Percentiles rank a stretch among this genome's conserved stretches.
phyloP scores from a whole-genome alignment of 2,329 filamentous ascomycete species.

The Neoarthrinium moseri region DNA sequence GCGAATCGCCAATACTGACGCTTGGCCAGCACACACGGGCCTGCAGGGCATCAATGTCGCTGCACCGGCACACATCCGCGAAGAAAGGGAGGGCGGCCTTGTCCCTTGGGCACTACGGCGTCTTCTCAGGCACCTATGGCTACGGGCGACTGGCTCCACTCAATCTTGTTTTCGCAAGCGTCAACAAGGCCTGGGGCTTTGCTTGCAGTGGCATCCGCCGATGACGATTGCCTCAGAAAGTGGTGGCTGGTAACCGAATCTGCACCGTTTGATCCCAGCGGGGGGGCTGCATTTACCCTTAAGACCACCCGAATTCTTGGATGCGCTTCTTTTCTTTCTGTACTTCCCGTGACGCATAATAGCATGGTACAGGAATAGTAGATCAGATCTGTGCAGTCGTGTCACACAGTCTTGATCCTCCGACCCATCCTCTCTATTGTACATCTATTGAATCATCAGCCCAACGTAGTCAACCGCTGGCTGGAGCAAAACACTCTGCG shows the following conservation, averaged over 20 bases:
- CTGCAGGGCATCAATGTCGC: background rate
- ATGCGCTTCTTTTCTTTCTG: conserved; percentile 8
- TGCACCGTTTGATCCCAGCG: conserved; percentile 15
- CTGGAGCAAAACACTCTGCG: background rate
- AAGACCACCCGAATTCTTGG: conserved; percentile 14
- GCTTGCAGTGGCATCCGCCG: no score
- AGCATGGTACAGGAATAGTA: background rate
- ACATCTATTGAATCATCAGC: background rate
- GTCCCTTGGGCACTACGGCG: background rate
- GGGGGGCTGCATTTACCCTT: conserved; percentile 15
- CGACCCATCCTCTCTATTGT: no score
- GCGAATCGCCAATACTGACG: background rate
- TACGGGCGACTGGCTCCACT: no score
- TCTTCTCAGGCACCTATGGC: no score
- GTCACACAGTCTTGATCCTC: no score
- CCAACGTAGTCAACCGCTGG: background rate
- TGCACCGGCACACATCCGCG: background rate
- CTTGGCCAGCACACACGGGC: conserved; percentile 2
- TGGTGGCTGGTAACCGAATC: conserved; percentile 7
- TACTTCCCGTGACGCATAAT: conserved; percentile 12
- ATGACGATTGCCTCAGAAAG: conserved; percentile 4
- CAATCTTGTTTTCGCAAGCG: background rate
- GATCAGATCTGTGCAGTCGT: no score
- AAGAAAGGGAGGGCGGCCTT: no score
- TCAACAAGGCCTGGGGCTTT: background rate